Base-by-base conservation (phyloP, 495 filamentous ascomycete genomes). In the Cryomyces minteri region DNA sequence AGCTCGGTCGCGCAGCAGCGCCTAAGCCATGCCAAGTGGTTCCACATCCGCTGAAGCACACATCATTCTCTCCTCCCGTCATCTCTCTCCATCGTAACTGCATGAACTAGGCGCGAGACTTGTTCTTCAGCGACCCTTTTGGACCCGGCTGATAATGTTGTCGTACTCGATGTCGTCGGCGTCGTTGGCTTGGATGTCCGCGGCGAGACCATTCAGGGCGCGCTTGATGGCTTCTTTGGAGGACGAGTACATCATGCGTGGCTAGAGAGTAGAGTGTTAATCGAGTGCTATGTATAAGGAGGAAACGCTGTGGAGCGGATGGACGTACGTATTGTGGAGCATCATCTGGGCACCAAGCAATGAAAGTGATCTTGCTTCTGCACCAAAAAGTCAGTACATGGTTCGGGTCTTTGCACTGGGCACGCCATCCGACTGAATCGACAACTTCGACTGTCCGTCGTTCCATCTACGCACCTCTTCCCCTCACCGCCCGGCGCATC, bases 301-400 rank as follows among this genome's bases (percentile, higher is more conserved):
- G 18, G 18, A 25, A 25, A 25, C 18, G 2, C 18, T 32, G 40
- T 31, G 25, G 48, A 30, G n/a, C 9, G 31, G 37, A 34, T 36
- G 43, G 45, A 73, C 80, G 63, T 67, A 94, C 88, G 67, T 79
- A 75, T 60, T 85, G 77, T 49, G 76, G 68, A 49, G 85, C 79
- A 58, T 87, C 76, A 70, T 81, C 78, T 41, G 90, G 88, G 47
- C 82, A 83, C 88, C 88, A 98, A 48, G 80, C 73, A 58, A 95
- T 83, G 70, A 96, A 94, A 53, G 83, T 79, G 56, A 98, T 90
- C 76, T 98, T 98, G 75, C 73, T 88, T 65, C 88, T 88, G 54
- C 30, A 37, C 5, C 5, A 7, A 45, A 9, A 38, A 40, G 11
- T 60, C 31, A 59, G 45, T 30, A 7, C 34, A 38, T 38, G 34